Conservation (phyloP, 2,329 filamentous ascomycete species). For the Fusarium mexicanum region DNA sequence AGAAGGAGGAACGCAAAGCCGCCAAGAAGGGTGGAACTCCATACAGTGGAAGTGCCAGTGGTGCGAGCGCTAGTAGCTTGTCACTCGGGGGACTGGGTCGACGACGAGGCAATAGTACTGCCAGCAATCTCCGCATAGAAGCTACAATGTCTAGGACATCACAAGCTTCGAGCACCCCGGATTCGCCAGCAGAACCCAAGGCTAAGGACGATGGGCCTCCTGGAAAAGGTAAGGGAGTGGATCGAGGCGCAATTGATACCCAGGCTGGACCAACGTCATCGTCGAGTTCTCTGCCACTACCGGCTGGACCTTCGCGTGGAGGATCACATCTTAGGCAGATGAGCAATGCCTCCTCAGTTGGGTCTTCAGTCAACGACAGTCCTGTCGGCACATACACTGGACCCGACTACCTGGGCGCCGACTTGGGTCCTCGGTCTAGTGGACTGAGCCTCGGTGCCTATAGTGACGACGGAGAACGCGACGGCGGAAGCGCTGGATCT, state of each 20-base stretch:
- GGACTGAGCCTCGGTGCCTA: constrained; percentile 61
- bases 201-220: constrained; percentile 46
- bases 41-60: constrained; percentile 49
- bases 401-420: constrained; percentile 45
- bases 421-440: constrained; percentile 62
- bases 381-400: constrained; percentile 61
- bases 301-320: constrained; percentile 64
- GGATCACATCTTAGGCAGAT: constrained; percentile 82
- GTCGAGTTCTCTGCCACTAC: constrained; percentile 55
- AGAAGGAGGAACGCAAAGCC: constrained; percentile 84
- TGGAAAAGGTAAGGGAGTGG: constrained; percentile 76
- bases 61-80: constrained; percentile 70
- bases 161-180: constrained; percentile 40
- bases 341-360: constrained; percentile 86
- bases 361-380: constrained; percentile 80
- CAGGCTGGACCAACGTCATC: constrained; percentile 46
- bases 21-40: constrained; percentile 66
- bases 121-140: constrained; percentile 69
- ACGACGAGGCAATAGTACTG: constrained; percentile 66
- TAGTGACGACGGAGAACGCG: constrained; percentile 60
- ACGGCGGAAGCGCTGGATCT: constrained; percentile 59
- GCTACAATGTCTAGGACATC: constrained; percentile 59
- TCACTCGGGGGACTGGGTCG: constrained; percentile 69
- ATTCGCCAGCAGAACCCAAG: constrained; percentile 39
- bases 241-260: constrained; percentile 56